These are phyloP conservation scores for Geranium brycei DNA, from an alignment of 345 rosid genomes.

Conservation along the genomic window DNA sequence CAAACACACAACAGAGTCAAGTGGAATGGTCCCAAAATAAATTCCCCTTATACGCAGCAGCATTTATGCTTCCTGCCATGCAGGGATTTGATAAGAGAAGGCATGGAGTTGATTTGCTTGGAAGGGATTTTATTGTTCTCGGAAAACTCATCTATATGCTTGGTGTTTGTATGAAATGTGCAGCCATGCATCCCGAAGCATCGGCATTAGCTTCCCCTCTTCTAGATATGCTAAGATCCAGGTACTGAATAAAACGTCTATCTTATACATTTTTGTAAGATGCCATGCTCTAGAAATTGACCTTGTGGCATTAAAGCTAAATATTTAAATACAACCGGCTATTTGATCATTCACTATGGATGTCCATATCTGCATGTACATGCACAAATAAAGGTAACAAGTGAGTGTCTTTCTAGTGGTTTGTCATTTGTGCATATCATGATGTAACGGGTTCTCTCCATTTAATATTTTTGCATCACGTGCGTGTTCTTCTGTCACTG, in stretches of 20 bases:
- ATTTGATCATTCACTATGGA: neutral
- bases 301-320: neutral
- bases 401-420: neutral
- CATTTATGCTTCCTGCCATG: constrained; percentile 99
- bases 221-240: constrained; percentile 72
- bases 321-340: neutral
- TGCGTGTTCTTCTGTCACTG: neutral
- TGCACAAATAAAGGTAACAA: neutral
- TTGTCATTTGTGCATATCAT: neutral
- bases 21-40: constrained; percentile 55
- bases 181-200: constrained; percentile 92
- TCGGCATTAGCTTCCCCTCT: constrained; percentile 66
- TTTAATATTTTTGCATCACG: neutral
- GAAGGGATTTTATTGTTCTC: constrained; percentile 76
- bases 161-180: constrained; percentile 78
- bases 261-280: neutral
- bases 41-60: constrained; percentile 77
- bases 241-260: constrained; percentile 24
- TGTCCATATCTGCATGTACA: neutral
- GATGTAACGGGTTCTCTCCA: neutral
- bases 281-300: constrained; percentile 2
- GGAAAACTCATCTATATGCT: constrained; percentile 95
- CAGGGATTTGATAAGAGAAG: constrained; percentile 79
- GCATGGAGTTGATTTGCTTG: constrained; percentile 97
- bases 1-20: constrained; percentile 28